Conservation (phyloP, 768 basidiomycete species). For the Boletus vermiculosoides region DNA sequence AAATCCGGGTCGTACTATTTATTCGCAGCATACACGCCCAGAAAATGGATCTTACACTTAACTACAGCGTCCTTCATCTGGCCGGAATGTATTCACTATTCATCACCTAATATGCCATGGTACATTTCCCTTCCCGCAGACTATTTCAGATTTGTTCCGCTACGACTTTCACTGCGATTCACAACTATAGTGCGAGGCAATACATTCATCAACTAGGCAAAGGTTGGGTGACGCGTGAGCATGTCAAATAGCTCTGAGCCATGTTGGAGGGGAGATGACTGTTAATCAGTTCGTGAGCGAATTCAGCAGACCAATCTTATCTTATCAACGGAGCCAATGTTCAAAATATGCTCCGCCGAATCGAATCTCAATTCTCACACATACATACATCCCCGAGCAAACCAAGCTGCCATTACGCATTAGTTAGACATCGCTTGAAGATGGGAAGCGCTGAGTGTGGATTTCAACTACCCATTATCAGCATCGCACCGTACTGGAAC, state of each 20-base stretch:
- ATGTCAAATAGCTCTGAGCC: not conserved
- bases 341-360: not conserved
- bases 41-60: constrained; percentile 33
- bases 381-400: not conserved
- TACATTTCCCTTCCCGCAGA: not conserved
- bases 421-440: not conserved
- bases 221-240: not conserved
- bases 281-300: not conserved
- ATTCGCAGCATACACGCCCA: constrained; percentile 48
- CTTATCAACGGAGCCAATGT: constrained; percentile 11
- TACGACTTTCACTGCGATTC: not conserved
- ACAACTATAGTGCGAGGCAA: not conserved
- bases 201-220: not conserved
- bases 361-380: not conserved
- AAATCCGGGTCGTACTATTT: constrained; percentile 63
- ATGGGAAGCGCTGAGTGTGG: constrained; percentile 10
- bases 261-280: not conserved
- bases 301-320: constrained; percentile 10
- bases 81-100: constrained; percentile 22
- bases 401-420: not conserved
- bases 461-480: constrained; percentile 63
- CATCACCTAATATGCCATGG: constrained; percentile 19
- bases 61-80: constrained; percentile 9
- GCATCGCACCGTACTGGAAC: constrained; percentile 63
- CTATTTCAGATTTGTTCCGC: not conserved